Evolutionary conservation across 345 rosid genomes (phyloP).

Genomic region (Limnanthes douglasii): DNA sequence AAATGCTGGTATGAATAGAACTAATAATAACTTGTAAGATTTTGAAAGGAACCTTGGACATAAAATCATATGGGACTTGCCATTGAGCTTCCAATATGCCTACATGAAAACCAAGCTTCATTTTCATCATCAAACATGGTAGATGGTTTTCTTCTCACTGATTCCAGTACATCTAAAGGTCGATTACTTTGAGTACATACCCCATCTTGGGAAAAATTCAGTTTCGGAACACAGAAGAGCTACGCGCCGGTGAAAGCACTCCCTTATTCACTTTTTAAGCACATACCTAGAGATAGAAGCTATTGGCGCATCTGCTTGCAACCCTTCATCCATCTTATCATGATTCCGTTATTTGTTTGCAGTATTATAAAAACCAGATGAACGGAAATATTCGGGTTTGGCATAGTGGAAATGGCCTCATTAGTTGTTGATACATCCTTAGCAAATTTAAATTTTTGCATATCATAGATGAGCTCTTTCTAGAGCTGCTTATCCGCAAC

Average conservation of each 20-base stretch:
- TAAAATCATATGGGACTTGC: too few relatives aligned
- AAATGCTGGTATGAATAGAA: too few relatives aligned
- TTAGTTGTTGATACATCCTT: slow-evolving; percentile 29
- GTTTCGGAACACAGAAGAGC: slow-evolving; percentile 35
- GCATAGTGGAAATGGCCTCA: slow-evolving; percentile 19
- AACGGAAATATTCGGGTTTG: slow-evolving; percentile 9
- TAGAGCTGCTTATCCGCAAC: slow-evolving; percentile 61
- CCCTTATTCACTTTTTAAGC: slow-evolving; percentile 38
- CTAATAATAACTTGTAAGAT: too few relatives aligned
- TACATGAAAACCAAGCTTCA: too few relatives aligned
- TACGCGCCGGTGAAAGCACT: too few relatives aligned
- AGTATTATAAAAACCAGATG: slow-evolving; percentile 15
- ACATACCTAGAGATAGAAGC: slow-evolving; percentile 35
- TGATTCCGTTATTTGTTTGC: too few relatives aligned
- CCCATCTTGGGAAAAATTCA: slow-evolving; percentile 21
- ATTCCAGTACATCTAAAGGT: slow-evolving; percentile 17
- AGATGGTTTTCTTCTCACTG: too few relatives aligned
- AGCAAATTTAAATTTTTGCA: slow-evolving; percentile 41
- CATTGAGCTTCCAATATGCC: too few relatives aligned
- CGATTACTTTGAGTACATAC: slow-evolving; percentile 11
- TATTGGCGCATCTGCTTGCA: slow-evolving; percentile 11
- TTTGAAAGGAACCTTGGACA: too few relatives aligned
- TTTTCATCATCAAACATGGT: too few relatives aligned
- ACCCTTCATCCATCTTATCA: too few relatives aligned
- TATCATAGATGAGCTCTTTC: too few relatives aligned